Evolutionary conservation across 345 rosid genomes (phyloP).

Genomic region (Barbarea vulgaris): DNA sequence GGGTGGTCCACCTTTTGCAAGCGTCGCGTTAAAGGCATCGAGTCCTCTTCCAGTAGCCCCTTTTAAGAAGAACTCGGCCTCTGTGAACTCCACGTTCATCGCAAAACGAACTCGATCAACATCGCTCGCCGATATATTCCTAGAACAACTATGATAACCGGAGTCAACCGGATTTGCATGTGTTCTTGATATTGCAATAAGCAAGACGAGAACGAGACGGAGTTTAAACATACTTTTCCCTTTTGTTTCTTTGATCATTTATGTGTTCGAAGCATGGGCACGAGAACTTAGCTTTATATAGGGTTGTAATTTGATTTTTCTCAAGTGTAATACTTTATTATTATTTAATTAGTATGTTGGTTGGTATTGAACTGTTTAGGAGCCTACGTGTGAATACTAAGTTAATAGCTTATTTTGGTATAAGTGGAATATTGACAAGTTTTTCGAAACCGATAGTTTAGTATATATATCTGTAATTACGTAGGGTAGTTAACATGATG

Average conservation of each 20-base stretch:
- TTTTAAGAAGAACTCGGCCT: slow-evolving; percentile 62
- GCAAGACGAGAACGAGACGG: slow-evolving; percentile 8
- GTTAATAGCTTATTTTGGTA: slow-evolving; percentile 17
- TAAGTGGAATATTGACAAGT: slow-evolving; percentile 21
- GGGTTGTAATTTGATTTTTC: neutral
- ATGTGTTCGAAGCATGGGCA: slow-evolving; percentile 15
- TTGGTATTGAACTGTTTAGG: neutral
- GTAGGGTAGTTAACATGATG: slow-evolving; percentile 15
- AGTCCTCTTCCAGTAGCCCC: slow-evolving; percentile 62
- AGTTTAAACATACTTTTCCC: slow-evolving; percentile 23
- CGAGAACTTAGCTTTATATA: slow-evolving; percentile 31
- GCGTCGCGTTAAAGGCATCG: slow-evolving; percentile 43
- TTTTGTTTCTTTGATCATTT: neutral
- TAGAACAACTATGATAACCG: slow-evolving; percentile 9
- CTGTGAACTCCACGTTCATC: slow-evolving; percentile 63
- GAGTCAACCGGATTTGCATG: slow-evolving; percentile 2
- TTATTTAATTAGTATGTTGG: neutral
- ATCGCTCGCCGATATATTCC: slow-evolving; percentile 44
- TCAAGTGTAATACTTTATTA: neutral
- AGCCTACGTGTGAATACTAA: slow-evolving; percentile 5
- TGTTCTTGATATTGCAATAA: slow-evolving; percentile 2
- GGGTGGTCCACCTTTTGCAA: slow-evolving; percentile 63
- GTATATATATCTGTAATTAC: neutral
- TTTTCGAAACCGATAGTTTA: slow-evolving; percentile 3
- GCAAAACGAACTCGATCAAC: slow-evolving; percentile 52